Evolutionary conservation across 1,284 basidiomycete genomes (phyloP), one percentile per base, ranked within the genome.

Genomic region (Malassezia japonica): DNA sequence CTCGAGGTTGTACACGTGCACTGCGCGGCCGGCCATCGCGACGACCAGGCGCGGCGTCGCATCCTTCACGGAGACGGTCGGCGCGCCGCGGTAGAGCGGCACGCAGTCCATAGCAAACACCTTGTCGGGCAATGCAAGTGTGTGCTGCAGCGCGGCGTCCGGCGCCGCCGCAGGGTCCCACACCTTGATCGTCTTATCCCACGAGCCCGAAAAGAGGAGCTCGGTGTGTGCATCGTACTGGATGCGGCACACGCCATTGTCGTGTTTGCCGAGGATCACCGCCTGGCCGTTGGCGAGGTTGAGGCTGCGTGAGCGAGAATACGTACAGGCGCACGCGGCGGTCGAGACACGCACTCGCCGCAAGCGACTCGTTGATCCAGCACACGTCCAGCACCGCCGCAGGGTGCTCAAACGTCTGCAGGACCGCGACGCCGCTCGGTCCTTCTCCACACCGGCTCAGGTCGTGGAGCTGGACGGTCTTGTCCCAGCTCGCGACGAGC

Each of bases 351-450:
- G 57, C 70, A 15, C 60, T 62, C 2, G 70, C 70, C 3, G 65
- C 70, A 1, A 64, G 46, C 2, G 27, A 27, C 18, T 58, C 50
- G 18, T 39, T 55, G 39, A 72, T 56, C 49, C 63, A 72, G 34
- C 65, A 66, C 1, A 64, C 62, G n/a, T 72, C 69, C 0, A 72
- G 55, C 5, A 71, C 69, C 0, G 70, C 56, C 1, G 69, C 70
- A 9, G 64, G 62, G 38, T 71, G 68, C 34, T 50, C 18, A 16
- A 70, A 70, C 2, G 48, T 59, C 25, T 63, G 65, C 10, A 70
- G 29, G 15, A 61, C 50, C 1, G 13, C 37, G 1, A 54, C 40
- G 0, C 43, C 35, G 13, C 40, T 34, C 6, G 49, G 21, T 9
- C 43, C 48, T 3, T 38, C 31, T 16, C 42, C 37, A 5, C 44